phyloP scores from a whole-genome alignment of 1,284 basidiomycete genomes.

The Tausonia pullulans region DNA sequence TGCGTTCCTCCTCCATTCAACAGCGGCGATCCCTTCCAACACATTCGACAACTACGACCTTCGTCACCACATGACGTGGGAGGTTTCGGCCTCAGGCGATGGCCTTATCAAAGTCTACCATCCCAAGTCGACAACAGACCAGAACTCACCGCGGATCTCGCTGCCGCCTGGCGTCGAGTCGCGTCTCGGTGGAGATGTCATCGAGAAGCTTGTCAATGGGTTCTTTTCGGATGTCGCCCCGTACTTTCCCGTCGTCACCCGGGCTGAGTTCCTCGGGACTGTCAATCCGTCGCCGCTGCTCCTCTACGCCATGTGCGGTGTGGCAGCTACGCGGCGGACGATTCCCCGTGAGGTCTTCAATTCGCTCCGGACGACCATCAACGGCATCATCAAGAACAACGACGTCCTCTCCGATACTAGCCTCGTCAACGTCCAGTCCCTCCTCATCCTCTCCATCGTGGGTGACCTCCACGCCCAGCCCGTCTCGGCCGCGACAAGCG shows the following conservation, averaged over 20 bases:
- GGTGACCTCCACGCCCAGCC: constrained; percentile 36
- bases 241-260: constrained; percentile 76
- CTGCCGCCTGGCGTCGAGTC: constrained; percentile 6
- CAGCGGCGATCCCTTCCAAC: constrained; percentile 65
- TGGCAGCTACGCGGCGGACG: constrained; percentile 73
- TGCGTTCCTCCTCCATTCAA: constrained; percentile 77
- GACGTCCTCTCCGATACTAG: constrained; percentile 80
- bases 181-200: constrained; percentile 45
- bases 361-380: constrained; percentile 70
- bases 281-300: constrained; percentile 44
- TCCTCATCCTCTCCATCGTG: constrained; percentile 68
- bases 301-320: constrained; percentile 83
- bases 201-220: constrained; percentile 74
- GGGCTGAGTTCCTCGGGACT: constrained; percentile 65
- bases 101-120: constrained; percentile 79
- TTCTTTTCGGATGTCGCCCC: constrained; percentile 79
- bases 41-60: constrained; percentile 79
- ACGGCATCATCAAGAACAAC: constrained; percentile 72
- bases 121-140: constrained; percentile 28
- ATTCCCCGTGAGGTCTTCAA: constrained; percentile 74
- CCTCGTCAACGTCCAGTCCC: constrained; percentile 76
- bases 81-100: constrained; percentile 63
- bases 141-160: not conserved
- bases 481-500: constrained; percentile 30
- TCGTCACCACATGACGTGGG: constrained; percentile 70